Conservation (phyloP, 2,329 filamentous ascomycete genomes). For the Botryotinia narcissicola region DNA sequence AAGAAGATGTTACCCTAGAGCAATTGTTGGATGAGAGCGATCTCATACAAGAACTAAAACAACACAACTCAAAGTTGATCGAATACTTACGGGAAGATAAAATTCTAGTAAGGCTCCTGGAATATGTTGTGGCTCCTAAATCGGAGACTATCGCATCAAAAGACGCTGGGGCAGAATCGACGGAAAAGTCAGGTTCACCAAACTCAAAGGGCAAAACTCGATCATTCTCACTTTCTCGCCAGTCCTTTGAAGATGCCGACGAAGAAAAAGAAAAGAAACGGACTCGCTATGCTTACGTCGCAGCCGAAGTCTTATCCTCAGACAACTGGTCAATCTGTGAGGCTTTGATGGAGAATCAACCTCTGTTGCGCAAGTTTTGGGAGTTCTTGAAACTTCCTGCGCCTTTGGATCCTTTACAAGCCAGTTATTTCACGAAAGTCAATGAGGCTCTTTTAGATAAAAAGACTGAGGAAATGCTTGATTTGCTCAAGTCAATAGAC, state of each 20-base stretch:
- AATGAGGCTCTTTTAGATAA: constrained; percentile 97
- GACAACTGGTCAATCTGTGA: constrained; percentile 98
- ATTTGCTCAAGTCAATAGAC: constrained; percentile 80
- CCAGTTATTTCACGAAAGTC: constrained; percentile 97
- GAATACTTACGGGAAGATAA: constrained; percentile 89
- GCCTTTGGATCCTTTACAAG: constrained; percentile 87
- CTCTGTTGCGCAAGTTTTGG: constrained; percentile 83
- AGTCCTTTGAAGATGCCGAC: constrained; percentile 50
- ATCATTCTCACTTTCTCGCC: constrained; percentile 52
- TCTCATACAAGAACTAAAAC: constrained; percentile 94
- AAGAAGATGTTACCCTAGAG: constrained; percentile 89
- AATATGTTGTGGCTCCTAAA: constrained; percentile 85
- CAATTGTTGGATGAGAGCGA: constrained; percentile 95
- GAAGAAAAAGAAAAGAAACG: constrained; percentile 88
- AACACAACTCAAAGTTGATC: constrained; percentile 96
- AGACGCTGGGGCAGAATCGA: constrained; percentile 51
- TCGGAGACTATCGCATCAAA: constrained; percentile 56
- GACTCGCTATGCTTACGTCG: constrained; percentile 89
- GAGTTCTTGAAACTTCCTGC: constrained; percentile 79
- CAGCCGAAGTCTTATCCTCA: constrained; percentile 89
- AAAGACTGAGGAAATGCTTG: constrained; percentile 96
- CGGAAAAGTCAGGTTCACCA: constrained; percentile 51
- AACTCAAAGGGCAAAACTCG: constrained; percentile 48
- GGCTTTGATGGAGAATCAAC: constrained; percentile 80
- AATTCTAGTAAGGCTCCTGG: constrained; percentile 78